Evolutionary conservation across 2,329 filamentous ascomycete genomes (phyloP), one percentile per base, ranked within the genome.

Genomic region (Aspergillus felis): DNA sequence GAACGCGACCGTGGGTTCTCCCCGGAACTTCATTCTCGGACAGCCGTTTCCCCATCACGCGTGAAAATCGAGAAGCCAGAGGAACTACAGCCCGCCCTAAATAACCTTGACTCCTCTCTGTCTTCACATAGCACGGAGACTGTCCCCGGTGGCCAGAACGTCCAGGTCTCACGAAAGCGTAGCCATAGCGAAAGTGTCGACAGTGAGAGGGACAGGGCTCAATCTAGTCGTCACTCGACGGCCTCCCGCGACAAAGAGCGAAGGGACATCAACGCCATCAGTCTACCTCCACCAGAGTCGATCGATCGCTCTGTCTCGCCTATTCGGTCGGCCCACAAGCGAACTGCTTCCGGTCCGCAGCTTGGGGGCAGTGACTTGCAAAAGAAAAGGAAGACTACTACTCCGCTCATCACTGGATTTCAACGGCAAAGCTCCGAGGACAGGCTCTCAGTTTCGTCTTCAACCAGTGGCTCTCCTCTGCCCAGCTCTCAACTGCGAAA

Each of bases 351-450:
- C 27, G 72, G 71, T 20, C 68, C 71, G 22, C 73, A 71, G 20
- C 62, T 66, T 24, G 54, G 58, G 25, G 56, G 56, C n/a, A 54
- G 55, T 6, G 66, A 65, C 38, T 47, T 64, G 17, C 61, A 62
- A 7, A 61, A 65, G 12, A 73, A 70, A 59, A 74, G 69, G 59
- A 79, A 76, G 58, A 68, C 71, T 2, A 74, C 76, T 12, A 73
- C 78, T 4, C 74, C 76, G 10, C 64, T 76, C 22, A 63, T 75
- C 35, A 73, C 76, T n/a, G 76, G 73, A 22, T 73, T 71, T 28
- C 70, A 66, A 53, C 71, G 77, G 41, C 77, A 78, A 58, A 69
- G 69, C 53, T 81, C 78, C 4, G 78, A 79, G 62, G 78, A 79
- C 58, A 70, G 76, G 20, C 70, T 73, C 28, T 79, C 76, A 4